Evolutionary conservation across 1,139 yeast species (phyloP), one percentile per base, ranked within the genome.

Genomic region (Kodamaea anthophila): DNA sequence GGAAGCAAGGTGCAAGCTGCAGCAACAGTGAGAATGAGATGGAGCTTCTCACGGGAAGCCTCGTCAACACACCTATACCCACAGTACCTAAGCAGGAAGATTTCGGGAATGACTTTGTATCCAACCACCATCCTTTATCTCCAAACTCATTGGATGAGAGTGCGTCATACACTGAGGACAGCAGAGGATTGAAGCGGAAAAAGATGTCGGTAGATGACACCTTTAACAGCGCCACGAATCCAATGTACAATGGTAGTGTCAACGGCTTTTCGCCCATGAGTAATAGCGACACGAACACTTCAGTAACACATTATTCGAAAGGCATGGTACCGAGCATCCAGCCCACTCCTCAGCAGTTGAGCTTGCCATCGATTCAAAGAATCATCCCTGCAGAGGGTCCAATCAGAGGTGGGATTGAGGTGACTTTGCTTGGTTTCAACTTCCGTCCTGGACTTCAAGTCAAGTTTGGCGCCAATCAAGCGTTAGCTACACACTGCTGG

Each of bases 341-440:
- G 30, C 38, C 31, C 15, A 32, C 39, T 13, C 31, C 36, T 4
- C 31, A 44, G 31, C 37, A 41, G 30, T 43, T 39, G 9, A 51
- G 43, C 27, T 40, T 61, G 13, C 88, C 91, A 2, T 58, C 71
- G 0, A 79, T 86, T 36, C 88, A 85, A 52, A 69, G 94, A 39
- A 82, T 91, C 9, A 87, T 91, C 35, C 98, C 98, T 1, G 81
- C 94, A 0, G 94, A 84, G 53, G 98, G 98, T 2, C 94, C 96
- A 6, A 71, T 86, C 12, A 73, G 95, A 43, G 98, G 98, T 39
- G 98, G 98, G 26, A 82, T 87, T 24, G 98, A 91, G 51, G 85
- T 91, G 5, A 91, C 97, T 0, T 60, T 91, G 27, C 63, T 91
- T 25, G 98, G 98, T 3, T 71, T 77, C 33, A 85, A 87, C 39